These are phyloP conservation scores for Penicillium coffeae DNA, from an alignment of 495 filamentous ascomycete species.

Conservation along the genomic window DNA sequence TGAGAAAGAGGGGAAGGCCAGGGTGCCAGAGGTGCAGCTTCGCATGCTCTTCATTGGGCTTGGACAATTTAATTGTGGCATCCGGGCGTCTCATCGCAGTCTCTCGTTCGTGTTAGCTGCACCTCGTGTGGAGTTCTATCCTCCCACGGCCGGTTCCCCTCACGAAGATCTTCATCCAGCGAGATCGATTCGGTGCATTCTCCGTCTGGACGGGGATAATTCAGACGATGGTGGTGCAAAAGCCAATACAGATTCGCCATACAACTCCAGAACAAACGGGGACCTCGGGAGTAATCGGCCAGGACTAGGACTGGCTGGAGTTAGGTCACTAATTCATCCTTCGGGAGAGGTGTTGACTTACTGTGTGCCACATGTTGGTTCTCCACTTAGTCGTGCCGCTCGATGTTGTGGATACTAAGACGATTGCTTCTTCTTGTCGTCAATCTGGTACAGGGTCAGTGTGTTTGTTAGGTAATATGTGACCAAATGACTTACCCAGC, in stretches of 20 bases:
- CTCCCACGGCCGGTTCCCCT: background rate
- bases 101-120: background rate
- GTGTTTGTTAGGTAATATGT: background rate
- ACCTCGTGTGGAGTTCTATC: background rate
- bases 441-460: background rate
- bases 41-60: background rate
- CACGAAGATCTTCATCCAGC: background rate
- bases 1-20: background rate
- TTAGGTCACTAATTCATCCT: background rate
- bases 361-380: background rate
- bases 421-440: background rate
- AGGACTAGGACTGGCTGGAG: background rate
- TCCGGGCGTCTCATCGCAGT: background rate
- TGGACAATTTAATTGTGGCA: background rate
- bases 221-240: background rate
- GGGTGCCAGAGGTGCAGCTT: background rate
- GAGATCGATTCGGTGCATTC: background rate
- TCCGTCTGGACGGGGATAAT: background rate
- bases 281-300: background rate
- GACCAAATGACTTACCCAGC: background rate
- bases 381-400: background rate
- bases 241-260: background rate
- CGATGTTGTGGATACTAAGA: background rate
- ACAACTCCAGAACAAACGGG: background rate
- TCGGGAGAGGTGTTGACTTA: background rate